Evolutionary conservation across 495 filamentous ascomycete genomes (phyloP), one percentile per base, ranked within the genome.

Genomic region (Tetracladium marchalianum): DNA sequence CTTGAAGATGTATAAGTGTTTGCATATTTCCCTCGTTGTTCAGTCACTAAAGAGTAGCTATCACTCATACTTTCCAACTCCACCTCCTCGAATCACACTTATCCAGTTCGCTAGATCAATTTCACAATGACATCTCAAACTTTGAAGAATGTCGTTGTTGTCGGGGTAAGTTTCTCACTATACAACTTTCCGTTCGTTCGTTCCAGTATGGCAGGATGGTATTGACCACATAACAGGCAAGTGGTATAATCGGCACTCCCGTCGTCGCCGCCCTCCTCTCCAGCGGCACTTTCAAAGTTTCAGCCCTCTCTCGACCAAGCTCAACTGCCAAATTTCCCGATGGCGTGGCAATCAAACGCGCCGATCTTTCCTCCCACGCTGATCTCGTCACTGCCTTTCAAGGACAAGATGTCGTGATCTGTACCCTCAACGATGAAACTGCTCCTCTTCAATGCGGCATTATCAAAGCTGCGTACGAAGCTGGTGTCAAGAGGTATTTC

Each of bases 401-500:
- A 35, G 69, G 66, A 41, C 75, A 79, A 55, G 67, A 79, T 40
- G 69, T 65, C 32, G 64, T 85, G n/a, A 62, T 85, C 53, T 81
- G 84, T 55, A 79, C 75, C 5, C 54, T 84, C 47, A 39, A 44
- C n/a, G 59, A 63, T 5, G 47, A 15, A 0, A 68, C 68, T 0
- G 62, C 71, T 0, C 53, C 50, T 4, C 66, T 68, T 1, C 69
- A 80, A 12, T 41, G 42, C 24, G 63, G 67, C 38, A 65, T 85
- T 43, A 59, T 82, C 49, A 52, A 68, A 2, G 81, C 81, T 0
- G 83, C 83, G 1, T 76, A 66, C 4, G 64, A 72, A 35, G 81
- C 83, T 1, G 72, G 71, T 4, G 75, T 86, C 0, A 61, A 57
- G 0, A 84, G 75, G 62, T 57, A 86, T 41, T 54, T 84, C 31